Base-by-base conservation (phyloP, 305 asterid genomes). In the Fraxinus dipetala region DNA sequence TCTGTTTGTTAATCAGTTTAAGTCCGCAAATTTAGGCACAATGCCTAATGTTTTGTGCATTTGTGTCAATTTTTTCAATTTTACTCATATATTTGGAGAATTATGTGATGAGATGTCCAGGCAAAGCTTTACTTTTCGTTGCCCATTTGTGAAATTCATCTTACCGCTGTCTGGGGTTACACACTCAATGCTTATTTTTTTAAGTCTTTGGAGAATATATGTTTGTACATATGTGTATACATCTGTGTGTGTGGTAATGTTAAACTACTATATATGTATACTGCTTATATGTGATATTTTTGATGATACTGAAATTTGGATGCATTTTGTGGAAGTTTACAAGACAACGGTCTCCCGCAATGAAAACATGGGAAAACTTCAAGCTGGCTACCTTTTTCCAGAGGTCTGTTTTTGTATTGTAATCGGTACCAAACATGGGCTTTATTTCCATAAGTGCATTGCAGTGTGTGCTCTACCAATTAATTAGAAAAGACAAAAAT, bases 331-430 rank as follows among this genome's bases (percentile, higher is more conserved):
- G 87, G 82, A 31, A 96, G 99, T 92, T 88, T 89, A 89, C 89
- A 91, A 78, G 83, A 96, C 98, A 13, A 84, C 89, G 80, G 99
- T 96, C 67, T 87, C 96, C 9, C 95, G 99, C 77, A 96, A 94
- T 78, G 95, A 89, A 76, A 96, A 96, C 89, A 70, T 94, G 85
- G 94, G 92, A 26, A 96, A 94, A 73, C 98, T 96, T 82, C 98
- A 96, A 90, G 98, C 98, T 85, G 99, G 99, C 79, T 96, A 94
- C 81, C 94, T 96, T 81, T 96, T 96, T 86, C 99, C 98, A 0
- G 98, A 94, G 98, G 99, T 96, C 4, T 65, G 85, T 85, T 80
- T 79, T 83, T 36, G 40, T 16, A 40, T 40, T 40, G 11, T 40
- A 40, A 40, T 40, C 4, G 0, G 16, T 40, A 11, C 51, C 51